Percentiles rank a stretch among this genome's conserved stretches.
phyloP scores from a whole-genome alignment of 345 rosid species.

The Turritis glabra region DNA sequence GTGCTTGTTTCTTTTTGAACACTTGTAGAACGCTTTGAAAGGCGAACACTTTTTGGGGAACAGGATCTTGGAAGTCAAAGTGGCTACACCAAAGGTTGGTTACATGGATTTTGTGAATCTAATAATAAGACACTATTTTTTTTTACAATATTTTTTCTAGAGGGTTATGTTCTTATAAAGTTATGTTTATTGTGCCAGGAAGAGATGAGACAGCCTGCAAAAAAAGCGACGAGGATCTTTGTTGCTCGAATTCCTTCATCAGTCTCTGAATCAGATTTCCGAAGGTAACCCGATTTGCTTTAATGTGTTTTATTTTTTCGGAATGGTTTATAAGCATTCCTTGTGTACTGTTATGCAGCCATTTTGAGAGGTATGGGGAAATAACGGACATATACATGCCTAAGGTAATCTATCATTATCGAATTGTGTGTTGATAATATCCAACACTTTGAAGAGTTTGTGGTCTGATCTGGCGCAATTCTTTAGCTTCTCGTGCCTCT shows the following conservation, averaged over 20 bases:
- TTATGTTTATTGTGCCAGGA: constrained; percentile 55
- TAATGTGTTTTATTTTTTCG: not conserved
- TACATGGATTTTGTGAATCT: not conserved
- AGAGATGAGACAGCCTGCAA: constrained; percentile 91
- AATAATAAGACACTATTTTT: not conserved
- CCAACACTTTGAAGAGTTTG: not conserved
- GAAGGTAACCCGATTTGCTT: constrained; percentile 58
- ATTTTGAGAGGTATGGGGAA: constrained; percentile 93
- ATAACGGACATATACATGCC: constrained; percentile 96
- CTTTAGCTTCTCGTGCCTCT: not conserved
- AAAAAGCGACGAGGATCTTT: constrained; percentile 86
- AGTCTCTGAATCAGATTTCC: constrained; percentile 76
- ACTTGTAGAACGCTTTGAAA: constrained; percentile 64
- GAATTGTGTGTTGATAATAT: not conserved
- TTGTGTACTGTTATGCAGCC: constrained; percentile 53
- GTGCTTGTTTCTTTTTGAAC: not conserved
- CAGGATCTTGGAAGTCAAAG: constrained; percentile 88
- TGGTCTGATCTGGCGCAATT: not conserved
- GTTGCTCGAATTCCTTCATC: constrained; percentile 91
- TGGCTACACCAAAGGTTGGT: constrained; percentile 92
- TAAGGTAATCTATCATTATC: constrained; percentile 52
- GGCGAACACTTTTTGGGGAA: constrained; percentile 84
- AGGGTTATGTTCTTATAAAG: not conserved
- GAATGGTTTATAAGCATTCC: constrained; percentile 12
- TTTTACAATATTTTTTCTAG: constrained; percentile 3